These are phyloP conservation scores for Bromus sterilis DNA, from an alignment of 176 grass and related monocot species.

Conservation along the genomic window DNA sequence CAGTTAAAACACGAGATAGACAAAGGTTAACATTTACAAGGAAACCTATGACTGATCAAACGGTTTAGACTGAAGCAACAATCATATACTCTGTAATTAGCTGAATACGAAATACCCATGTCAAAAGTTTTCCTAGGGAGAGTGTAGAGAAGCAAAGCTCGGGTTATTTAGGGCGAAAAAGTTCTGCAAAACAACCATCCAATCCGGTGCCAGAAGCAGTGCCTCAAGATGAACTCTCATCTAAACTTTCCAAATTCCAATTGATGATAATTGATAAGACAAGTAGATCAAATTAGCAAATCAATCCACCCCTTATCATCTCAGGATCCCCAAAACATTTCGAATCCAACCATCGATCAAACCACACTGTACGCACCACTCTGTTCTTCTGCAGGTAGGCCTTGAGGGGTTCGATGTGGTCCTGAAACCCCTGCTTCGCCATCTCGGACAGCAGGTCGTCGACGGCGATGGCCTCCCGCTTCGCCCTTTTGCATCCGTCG, in stretches of 20 bases:
- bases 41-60: not conserved
- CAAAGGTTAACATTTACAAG: not conserved
- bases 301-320: not conserved
- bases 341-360: not conserved
- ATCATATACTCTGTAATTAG: not conserved
- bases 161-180: too few relatives aligned
- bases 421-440: conserved; percentile 56
- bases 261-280: too few relatives aligned
- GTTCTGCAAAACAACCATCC: too few relatives aligned
- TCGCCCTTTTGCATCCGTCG: conserved; percentile 65
- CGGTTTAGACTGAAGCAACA: not conserved
- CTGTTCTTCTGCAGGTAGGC: conserved; percentile 64
- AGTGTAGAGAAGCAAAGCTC: too few relatives aligned
- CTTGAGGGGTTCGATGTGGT: conserved; percentile 70
- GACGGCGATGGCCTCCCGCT: conserved; percentile 57
- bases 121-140: not conserved
- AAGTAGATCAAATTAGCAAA: too few relatives aligned
- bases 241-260: too few relatives aligned
- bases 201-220: too few relatives aligned
- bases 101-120: not conserved
- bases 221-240: too few relatives aligned
- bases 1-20: not conserved
- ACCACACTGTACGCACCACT: conserved; percentile 28
- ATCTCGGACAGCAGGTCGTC: conserved; percentile 72
- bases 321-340: not conserved